These are phyloP conservation scores for Candida methanosorbosa DNA, from an alignment of 805 yeast genomes.

Conservation along the genomic window DNA sequence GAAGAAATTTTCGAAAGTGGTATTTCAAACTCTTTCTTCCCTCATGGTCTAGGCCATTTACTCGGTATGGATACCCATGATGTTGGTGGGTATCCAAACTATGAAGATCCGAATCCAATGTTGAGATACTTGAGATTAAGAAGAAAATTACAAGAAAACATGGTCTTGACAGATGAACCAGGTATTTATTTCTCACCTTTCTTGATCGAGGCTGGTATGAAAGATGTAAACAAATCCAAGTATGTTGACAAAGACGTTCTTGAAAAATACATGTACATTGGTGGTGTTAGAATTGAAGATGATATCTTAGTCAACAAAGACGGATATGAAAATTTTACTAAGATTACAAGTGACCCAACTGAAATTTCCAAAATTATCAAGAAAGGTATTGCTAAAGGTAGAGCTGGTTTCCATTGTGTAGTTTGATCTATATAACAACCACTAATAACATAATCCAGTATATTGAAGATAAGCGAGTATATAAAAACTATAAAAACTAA, in stretches of 20 bases:
- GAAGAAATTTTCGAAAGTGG: conserved; percentile 65
- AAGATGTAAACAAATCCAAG: conserved; percentile 39
- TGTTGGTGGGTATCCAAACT: conserved; percentile 83
- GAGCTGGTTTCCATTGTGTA: conserved; percentile 49
- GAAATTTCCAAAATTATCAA: conserved; percentile 74
- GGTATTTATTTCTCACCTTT: conserved; percentile 88
- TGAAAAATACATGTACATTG: conserved; percentile 75
- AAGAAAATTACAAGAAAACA: conserved; percentile 58
- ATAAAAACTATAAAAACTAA: too few relatives aligned
- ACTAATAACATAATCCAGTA: neutral
- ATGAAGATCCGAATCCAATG: conserved; percentile 73
- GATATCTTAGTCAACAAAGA: conserved; percentile 70
- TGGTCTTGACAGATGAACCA: conserved; percentile 94
- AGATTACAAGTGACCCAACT: conserved; percentile 76
- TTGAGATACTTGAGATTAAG: conserved; percentile 74
- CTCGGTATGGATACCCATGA: conserved; percentile 96
- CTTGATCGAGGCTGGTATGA: conserved; percentile 56
- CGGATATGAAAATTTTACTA: conserved; percentile 78
- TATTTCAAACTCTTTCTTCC: conserved; percentile 74
- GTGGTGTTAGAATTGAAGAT: conserved; percentile 98
- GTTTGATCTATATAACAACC: conserved; percentile 3
- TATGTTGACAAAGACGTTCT: conserved; percentile 59
- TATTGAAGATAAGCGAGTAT: neutral
- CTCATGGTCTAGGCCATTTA: conserved; percentile 94
- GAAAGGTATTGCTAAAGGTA: conserved; percentile 56